Percentiles rank a stretch among this genome's conserved stretches.
phyloP scores from a whole-genome alignment of 805 yeast genomes.

The Nakazawaea wyomingensis region DNA sequence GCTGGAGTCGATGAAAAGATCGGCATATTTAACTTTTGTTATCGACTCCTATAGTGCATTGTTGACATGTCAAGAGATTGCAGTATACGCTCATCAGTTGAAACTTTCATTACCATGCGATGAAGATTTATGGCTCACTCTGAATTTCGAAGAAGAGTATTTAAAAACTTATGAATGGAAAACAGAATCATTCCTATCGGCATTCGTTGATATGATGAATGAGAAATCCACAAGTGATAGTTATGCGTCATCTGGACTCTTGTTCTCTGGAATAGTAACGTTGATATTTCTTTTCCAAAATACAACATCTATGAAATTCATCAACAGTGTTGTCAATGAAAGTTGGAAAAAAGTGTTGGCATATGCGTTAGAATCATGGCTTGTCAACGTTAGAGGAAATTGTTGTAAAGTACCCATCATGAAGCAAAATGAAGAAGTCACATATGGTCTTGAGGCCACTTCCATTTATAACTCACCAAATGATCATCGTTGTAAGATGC shows the following conservation, averaged over 20 bases:
- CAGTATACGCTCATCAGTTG: conserved; percentile 46
- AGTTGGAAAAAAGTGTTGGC: conserved; percentile 9
- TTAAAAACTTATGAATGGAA: conserved; percentile 6
- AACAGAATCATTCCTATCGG: conserved; percentile 4
- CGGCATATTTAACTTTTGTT: conserved; percentile 33
- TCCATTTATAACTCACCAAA: conserved; percentile 6
- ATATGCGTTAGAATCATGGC: conserved; percentile 11
- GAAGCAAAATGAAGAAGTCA: background rate
- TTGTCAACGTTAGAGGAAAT: conserved; percentile 3
- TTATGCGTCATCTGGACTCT: background rate
- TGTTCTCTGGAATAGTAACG: conserved; percentile 7
- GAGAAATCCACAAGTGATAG: background rate
- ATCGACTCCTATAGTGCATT: conserved; percentile 9
- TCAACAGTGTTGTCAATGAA: background rate
- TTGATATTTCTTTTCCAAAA: conserved; percentile 10
- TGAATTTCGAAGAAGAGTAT: conserved; percentile 11
- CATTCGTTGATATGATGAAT: conserved; percentile 9
- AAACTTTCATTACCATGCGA: conserved; percentile 60
- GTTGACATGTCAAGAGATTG: conserved; percentile 2
- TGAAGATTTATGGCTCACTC: conserved; percentile 51
- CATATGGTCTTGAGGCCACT: background rate
- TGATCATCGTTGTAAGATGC: conserved; percentile 45
- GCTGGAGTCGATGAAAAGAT: conserved; percentile 66
- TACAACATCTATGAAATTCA: conserved; percentile 5
- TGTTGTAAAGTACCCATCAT: background rate